phyloP scores from a whole-genome alignment of 495 filamentous ascomycete species.

The Penicillium robsamsonii region DNA sequence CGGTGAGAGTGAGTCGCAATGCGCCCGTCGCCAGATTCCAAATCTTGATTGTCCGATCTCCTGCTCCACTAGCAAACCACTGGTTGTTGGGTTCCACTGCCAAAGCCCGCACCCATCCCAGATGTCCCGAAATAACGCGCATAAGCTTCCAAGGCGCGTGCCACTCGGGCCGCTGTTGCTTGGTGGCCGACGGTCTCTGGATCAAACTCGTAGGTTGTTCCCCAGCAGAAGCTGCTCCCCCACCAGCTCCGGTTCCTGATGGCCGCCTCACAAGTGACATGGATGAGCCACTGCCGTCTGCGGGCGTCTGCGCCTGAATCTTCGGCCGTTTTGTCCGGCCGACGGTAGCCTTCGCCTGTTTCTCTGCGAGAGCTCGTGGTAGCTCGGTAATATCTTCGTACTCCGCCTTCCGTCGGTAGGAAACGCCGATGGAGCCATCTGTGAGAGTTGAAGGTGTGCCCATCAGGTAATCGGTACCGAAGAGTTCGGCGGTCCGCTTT shows the following conservation, averaged over 20 bases:
- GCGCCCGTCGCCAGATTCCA: conserved; percentile 91
- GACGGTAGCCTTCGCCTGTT: conserved; percentile 66
- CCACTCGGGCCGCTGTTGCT: conserved; percentile 85
- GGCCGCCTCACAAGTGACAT: conserved; percentile 45
- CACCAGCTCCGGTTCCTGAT: conserved; percentile 28
- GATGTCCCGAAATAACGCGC: conserved; percentile 93
- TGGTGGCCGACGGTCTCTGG: conserved; percentile 61
- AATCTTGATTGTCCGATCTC: conserved; percentile 97
- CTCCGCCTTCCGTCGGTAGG: conserved; percentile 67
- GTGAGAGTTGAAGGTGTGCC: conserved; percentile 44
- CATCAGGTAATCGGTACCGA: conserved; percentile 56
- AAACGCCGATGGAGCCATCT: conserved; percentile 49
- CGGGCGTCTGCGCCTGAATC: conserved; percentile 33
- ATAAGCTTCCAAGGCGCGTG: conserved; percentile 98
- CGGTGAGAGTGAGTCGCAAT: conserved; percentile 83
- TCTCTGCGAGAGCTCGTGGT: conserved; percentile 80
- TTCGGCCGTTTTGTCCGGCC: conserved; percentile 57
- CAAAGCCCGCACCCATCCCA: conserved; percentile 91
- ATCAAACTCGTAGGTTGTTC: conserved; percentile 59
- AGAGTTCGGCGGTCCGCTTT: conserved; percentile 68
- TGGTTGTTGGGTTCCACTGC: conserved; percentile 94
- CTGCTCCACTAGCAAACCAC: conserved; percentile 96
- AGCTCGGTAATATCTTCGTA: conserved; percentile 80
- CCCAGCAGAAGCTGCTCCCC: conserved; percentile 20
- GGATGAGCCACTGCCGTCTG: conserved; percentile 41